Evolutionary conservation across 208 protist species (phyloP), one percentile per base, ranked within the genome.

Genomic region (Leishmania gerbilli): DNA sequence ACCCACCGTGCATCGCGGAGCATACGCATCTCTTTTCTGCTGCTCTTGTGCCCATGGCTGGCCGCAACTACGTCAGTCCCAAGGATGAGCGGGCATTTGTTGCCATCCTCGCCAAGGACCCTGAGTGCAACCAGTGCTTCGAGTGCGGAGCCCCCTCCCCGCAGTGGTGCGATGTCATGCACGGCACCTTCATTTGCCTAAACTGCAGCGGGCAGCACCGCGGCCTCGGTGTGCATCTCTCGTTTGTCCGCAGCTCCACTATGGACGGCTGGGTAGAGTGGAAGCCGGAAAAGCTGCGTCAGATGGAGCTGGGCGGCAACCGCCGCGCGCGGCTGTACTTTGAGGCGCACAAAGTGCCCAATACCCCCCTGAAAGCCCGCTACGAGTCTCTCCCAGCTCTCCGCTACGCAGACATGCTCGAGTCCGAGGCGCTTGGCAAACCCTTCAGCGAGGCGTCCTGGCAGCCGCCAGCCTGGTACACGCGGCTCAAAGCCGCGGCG

Each of bases 241-340:
- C 88, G 64, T 98, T 99, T 89, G 96, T 99, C 37, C 94, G 95
- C 21, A 99, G 96, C 85, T 88, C 92, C 67, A 98, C 95, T 13
- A 97, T 99, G 88, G 98, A 99, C 83, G 89, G 90, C 24, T 99
- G 97, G 97, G 86, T 78, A 27, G 90, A 93, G 80, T 98, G 96
- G 95, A 90, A 92, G 47, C 96, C 96, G 55, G 90, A 94, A 79
- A 98, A 98, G 86, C 86, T 98, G 74, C 83, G 84, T 51, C 95
- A 97, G 82, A 97, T 98, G 96, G 78, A 97, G 80, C 62, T 95
- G 45, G 96, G 96, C 42, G 96, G 96, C 55, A 98, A 98, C 81
- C 90, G 93, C n/a, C 91, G 94, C 17, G 96, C 96, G 1, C 90
- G 92, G 0, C 81, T 94, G 64, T 98, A 96, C 88, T 98, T 98